Percentiles rank a stretch among this genome's conserved stretches.
Conservation (phyloP, 1,284 basidiomycete species). For the Schizophyllum amplum region DNA sequence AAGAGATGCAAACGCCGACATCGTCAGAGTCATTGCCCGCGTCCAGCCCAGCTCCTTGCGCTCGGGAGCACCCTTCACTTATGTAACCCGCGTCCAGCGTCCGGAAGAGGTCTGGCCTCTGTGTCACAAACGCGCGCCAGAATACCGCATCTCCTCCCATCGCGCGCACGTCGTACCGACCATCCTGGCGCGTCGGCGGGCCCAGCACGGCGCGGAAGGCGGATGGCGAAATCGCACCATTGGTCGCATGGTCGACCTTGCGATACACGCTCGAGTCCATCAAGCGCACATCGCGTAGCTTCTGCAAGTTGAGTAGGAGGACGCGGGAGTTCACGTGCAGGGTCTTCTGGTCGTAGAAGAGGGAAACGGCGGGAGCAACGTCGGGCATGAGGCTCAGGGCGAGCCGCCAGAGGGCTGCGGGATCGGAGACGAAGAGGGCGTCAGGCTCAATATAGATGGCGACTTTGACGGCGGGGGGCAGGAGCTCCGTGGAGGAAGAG, state of each 20-base stretch:
- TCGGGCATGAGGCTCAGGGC: constrained; percentile 25
- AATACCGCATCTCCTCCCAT: constrained; percentile 42
- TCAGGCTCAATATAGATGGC: constrained; percentile 41
- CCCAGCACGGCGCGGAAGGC: constrained; percentile 38
- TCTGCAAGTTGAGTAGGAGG: constrained; percentile 42
- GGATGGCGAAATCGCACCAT: constrained; percentile 27
- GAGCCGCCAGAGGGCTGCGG: constrained; percentile 34
- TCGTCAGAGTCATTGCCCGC: constrained; percentile 29
- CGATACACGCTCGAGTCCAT: constrained; percentile 38
- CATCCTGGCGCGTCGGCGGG: constrained; percentile 23
- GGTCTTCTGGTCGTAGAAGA: constrained; percentile 31
- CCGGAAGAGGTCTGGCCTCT: constrained; percentile 30
- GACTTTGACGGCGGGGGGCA: no score
- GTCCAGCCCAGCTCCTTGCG: constrained; percentile 34
- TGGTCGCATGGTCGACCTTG: constrained; percentile 14
- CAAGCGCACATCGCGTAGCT: constrained; percentile 31
- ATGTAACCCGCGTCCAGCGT: constrained; percentile 38
- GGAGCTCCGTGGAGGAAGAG: constrained; percentile 34
- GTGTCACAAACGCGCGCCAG: constrained; percentile 42
- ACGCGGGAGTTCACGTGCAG: constrained; percentile 40
- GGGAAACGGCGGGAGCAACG: constrained; percentile 34
- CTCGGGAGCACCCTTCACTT: constrained; percentile 36
- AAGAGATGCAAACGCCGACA: constrained; percentile 12
- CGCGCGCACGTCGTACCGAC: constrained; percentile 30
- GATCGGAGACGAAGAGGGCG: constrained; percentile 39